phyloP scores from a whole-genome alignment of 2,329 filamentous ascomycete species.

The Nigrospora osmanthi region DNA sequence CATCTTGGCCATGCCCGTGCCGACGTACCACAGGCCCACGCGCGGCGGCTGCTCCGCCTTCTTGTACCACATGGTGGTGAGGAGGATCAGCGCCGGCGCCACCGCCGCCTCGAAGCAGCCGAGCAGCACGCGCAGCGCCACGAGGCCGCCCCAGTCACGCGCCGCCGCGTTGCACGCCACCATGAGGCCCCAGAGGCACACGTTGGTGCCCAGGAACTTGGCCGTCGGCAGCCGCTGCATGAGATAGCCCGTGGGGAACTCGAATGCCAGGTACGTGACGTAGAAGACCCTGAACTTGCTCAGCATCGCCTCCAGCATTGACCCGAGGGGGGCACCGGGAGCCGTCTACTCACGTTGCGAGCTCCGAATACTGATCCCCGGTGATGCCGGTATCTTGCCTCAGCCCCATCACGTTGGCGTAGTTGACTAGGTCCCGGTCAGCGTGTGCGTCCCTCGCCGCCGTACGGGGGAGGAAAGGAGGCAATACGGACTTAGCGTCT shows the following conservation, averaged over 20 bases:
- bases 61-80: slow-evolving; percentile 63
- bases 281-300: background rate
- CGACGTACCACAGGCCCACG: slow-evolving; percentile 57
- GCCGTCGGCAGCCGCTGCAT: slow-evolving; percentile 54
- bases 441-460: too few species aligned
- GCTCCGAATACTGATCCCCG: slow-evolving; percentile 56
- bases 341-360: slow-evolving; percentile 33
- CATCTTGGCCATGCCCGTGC: slow-evolving; percentile 51
- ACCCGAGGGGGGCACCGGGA: too few species aligned
- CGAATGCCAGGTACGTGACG: slow-evolving; percentile 4
- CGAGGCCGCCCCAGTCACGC: slow-evolving; percentile 50
- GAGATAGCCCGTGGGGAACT: slow-evolving; percentile 33
- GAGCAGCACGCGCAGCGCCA: slow-evolving; percentile 60
- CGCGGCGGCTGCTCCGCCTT: slow-evolving; percentile 58
- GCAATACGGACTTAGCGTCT: slow-evolving; percentile 2
- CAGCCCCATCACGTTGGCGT: slow-evolving; percentile 60
- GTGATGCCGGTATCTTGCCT: slow-evolving; percentile 43
- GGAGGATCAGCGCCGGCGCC: slow-evolving; percentile 59
- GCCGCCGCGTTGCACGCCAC: slow-evolving; percentile 58
- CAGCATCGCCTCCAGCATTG: too few species aligned
- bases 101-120: slow-evolving; percentile 63
- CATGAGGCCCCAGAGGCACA: slow-evolving; percentile 50
- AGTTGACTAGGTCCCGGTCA: slow-evolving; percentile 27
- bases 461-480: background rate
- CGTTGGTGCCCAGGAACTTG: slow-evolving; percentile 53